A percentile compares a stretch with the other conserved stretches of the same genome.
phyloP scores from a whole-genome alignment of 75 land plant species.

The Chamaecyparis obtusa region DNA sequence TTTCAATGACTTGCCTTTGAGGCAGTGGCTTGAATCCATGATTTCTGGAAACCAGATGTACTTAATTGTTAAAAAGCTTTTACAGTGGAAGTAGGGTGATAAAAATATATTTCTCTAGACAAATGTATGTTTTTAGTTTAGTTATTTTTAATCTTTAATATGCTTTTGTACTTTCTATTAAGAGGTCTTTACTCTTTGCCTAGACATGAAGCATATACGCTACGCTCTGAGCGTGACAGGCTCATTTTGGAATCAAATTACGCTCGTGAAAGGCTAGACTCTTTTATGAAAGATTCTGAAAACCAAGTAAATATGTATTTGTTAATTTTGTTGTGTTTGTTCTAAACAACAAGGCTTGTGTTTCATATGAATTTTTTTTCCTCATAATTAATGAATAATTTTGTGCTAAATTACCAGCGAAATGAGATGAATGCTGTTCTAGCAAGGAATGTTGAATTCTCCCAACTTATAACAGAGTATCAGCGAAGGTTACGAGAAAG shows the following conservation, averaged over 20 bases:
- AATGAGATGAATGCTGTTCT: constrained; percentile 57
- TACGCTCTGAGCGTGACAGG: constrained; percentile 75
- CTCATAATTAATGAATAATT: neutral
- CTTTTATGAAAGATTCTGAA: constrained; percentile 66
- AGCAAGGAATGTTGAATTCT: constrained; percentile 81
- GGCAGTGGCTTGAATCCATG: neutral
- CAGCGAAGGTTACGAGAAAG: constrained; percentile 73
- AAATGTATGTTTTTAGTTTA: neutral
- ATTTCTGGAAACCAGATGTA: neutral
- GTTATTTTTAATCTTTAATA: neutral
- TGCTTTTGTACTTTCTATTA: neutral
- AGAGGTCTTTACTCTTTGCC: neutral
- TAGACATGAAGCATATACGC: constrained; percentile 56
- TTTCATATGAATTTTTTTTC: neutral
- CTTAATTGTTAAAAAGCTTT: neutral
- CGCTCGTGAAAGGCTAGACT: constrained; percentile 64
- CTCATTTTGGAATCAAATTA: constrained; percentile 60
- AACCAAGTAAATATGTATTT: constrained; percentile 52
- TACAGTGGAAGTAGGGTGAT: neutral
- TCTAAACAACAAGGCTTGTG: neutral
- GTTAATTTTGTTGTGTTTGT: neutral
- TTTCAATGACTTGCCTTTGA: no score
- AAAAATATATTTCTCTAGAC: neutral
- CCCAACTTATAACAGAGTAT: constrained; percentile 69
- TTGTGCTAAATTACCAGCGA: constrained; percentile 35